phyloP scores from a whole-genome alignment of 2,329 filamentous ascomycete genomes.

The Colletotrichum noveboracense region DNA sequence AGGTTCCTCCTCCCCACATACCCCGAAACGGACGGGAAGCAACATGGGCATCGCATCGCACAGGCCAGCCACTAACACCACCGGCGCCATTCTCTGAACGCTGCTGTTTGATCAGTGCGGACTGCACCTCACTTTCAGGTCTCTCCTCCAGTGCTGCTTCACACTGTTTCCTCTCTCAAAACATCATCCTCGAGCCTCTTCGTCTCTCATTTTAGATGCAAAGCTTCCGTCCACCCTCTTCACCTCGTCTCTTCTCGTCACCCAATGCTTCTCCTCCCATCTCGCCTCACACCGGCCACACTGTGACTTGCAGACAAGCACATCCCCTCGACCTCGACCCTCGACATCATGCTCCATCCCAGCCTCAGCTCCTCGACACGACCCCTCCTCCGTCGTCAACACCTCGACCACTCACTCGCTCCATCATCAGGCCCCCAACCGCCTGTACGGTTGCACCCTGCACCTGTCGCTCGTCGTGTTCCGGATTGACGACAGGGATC shows the following conservation, averaged over 20 bases:
- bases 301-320: not conserved
- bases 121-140: not conserved
- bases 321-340: not conserved
- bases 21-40: slow-evolving; percentile 20
- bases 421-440: not conserved
- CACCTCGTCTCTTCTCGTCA: not conserved
- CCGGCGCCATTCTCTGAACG: not conserved
- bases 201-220: not conserved
- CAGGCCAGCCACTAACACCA: not conserved
- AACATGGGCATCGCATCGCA: not conserved
- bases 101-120: not conserved
- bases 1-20: not conserved
- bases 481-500: slow-evolving; percentile 20
- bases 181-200: not conserved
- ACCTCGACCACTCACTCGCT: not conserved
- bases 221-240: not conserved
- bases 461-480: slow-evolving; percentile 15
- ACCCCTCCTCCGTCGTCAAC: not conserved
- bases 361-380: not conserved
- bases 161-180: not conserved
- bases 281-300: not conserved
- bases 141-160: not conserved
- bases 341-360: not conserved
- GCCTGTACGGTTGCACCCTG: slow-evolving; percentile 12
- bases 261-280: not conserved